These are phyloP conservation scores for Mrakia frigida DNA, from an alignment of 768 basidiomycete species.

Conservation along the genomic window DNA sequence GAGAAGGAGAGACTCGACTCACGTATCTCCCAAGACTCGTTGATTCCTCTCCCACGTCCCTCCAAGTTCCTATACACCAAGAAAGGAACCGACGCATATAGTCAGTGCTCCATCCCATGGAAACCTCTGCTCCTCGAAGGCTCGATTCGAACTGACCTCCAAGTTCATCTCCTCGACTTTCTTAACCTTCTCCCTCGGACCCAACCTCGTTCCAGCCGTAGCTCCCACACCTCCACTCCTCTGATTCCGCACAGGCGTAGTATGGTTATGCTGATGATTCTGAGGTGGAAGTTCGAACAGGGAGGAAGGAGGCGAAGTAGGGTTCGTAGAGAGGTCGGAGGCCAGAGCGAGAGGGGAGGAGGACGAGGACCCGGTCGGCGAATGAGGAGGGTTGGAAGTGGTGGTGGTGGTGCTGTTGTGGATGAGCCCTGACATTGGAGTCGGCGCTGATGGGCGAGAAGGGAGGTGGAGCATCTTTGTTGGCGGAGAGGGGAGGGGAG, in stretches of 20 bases:
- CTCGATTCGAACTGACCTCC: too few species aligned
- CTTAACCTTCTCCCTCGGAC: constrained; percentile 1
- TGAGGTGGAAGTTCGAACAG: background rate
- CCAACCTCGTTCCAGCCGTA: background rate
- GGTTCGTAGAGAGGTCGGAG: constrained; percentile 3
- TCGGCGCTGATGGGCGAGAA: background rate
- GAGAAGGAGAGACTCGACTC: background rate
- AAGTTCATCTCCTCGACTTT: constrained; percentile 15
- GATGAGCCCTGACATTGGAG: background rate
- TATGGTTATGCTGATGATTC: background rate
- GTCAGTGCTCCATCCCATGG: too few species aligned
- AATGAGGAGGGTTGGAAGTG: background rate
- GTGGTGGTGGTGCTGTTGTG: background rate
- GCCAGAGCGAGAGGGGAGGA: background rate
- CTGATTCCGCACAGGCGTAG: background rate
- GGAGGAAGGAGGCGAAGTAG: constrained; percentile 8
- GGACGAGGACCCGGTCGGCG: background rate
- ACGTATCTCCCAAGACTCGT: constrained; percentile 9
- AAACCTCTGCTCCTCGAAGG: too few species aligned
- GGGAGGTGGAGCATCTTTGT: background rate
- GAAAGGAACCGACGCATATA: too few species aligned
- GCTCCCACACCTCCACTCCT: background rate
- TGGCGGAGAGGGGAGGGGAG: background rate
- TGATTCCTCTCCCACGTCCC: constrained; percentile 10
- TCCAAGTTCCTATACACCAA: background rate